Evolutionary conservation across 768 basidiomycete species (phyloP).

Genomic region (Sistotremastrum suecicum): DNA sequence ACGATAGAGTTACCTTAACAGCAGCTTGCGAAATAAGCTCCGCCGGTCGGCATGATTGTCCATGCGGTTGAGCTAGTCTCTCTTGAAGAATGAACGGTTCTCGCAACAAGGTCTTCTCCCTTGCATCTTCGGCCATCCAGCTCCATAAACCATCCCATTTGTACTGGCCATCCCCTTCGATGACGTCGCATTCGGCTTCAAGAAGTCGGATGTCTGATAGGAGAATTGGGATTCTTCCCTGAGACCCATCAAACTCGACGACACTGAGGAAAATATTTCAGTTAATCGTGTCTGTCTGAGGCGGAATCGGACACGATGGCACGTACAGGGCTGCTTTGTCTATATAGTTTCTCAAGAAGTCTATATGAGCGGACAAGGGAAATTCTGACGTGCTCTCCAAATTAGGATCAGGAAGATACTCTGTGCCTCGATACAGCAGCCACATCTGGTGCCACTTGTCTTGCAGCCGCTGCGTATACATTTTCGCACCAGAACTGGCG

Average conservation of each 20-base stretch:
- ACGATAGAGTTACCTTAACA: slow-evolving; percentile 39
- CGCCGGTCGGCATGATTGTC: too few relatives aligned
- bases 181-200: slow-evolving; percentile 32
- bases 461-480: slow-evolving; percentile 68
- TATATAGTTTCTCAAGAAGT: slow-evolving; percentile 65
- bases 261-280: slow-evolving; percentile 27
- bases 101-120: slow-evolving; percentile 53
- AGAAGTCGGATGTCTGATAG: slow-evolving; percentile 30
- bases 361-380: slow-evolving; percentile 65
- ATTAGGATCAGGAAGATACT: slow-evolving; percentile 56
- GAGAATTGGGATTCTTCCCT: slow-evolving; percentile 17
- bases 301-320: background rate
- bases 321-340: slow-evolving; percentile 82
- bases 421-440: slow-evolving; percentile 53
- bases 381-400: slow-evolving; percentile 57
- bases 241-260: slow-evolving; percentile 41
- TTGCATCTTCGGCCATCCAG: slow-evolving; percentile 53
- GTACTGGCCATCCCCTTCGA: slow-evolving; percentile 25
- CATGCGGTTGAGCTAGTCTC: too few relatives aligned
- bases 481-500: slow-evolving; percentile 48
- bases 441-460: slow-evolving; percentile 73
- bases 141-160: slow-evolving; percentile 69
- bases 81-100: slow-evolving; percentile 35
- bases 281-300: slow-evolving; percentile 7
- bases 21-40: slow-evolving; percentile 43